These are phyloP conservation scores for Lachancea sp. DNA, from an alignment of 805 yeast species.

Conservation along the genomic window DNA sequence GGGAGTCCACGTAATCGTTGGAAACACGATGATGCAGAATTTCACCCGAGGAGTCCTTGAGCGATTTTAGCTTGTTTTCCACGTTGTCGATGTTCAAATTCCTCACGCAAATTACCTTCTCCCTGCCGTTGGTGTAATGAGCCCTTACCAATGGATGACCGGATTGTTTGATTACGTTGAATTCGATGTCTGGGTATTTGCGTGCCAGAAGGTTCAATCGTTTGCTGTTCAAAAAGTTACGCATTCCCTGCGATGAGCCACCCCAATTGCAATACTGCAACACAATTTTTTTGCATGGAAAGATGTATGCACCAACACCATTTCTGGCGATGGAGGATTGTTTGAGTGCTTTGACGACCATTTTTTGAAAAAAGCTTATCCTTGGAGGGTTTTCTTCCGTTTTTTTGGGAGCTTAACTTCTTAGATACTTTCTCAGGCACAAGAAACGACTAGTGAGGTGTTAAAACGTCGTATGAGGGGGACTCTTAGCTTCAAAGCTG, in stretches of 20 bases:
- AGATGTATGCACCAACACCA: constrained; percentile 68
- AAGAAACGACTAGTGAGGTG: too few relatives aligned
- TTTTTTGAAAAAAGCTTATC: too few relatives aligned
- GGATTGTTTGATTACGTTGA: constrained; percentile 57
- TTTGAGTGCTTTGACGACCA: constrained; percentile 50
- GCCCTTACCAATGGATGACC: constrained; percentile 82
- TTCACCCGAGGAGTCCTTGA: constrained; percentile 65
- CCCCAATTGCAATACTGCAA: constrained; percentile 92
- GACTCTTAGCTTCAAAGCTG: too few relatives aligned
- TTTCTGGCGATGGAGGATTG: constrained; percentile 60
- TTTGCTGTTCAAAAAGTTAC: constrained; percentile 53
- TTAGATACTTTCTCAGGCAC: too few relatives aligned
- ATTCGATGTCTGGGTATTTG: constrained; percentile 59
- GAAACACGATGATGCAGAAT: constrained; percentile 51
- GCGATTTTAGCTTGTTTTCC: constrained; percentile 53
- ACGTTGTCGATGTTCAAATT: constrained; percentile 61
- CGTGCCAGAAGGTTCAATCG: constrained; percentile 51
- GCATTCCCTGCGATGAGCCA: constrained; percentile 82
- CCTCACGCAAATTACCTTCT: constrained; percentile 66
- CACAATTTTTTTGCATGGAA: constrained; percentile 68
- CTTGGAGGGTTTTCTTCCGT: too few relatives aligned
- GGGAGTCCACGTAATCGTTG: constrained; percentile 70
- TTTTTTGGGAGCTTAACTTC: too few relatives aligned
- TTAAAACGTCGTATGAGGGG: too few relatives aligned
- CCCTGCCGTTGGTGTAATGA: constrained; percentile 42